Base-by-base conservation (phyloP, 1,139 yeast species). In the Trichomonascaceae sp. region DNA sequence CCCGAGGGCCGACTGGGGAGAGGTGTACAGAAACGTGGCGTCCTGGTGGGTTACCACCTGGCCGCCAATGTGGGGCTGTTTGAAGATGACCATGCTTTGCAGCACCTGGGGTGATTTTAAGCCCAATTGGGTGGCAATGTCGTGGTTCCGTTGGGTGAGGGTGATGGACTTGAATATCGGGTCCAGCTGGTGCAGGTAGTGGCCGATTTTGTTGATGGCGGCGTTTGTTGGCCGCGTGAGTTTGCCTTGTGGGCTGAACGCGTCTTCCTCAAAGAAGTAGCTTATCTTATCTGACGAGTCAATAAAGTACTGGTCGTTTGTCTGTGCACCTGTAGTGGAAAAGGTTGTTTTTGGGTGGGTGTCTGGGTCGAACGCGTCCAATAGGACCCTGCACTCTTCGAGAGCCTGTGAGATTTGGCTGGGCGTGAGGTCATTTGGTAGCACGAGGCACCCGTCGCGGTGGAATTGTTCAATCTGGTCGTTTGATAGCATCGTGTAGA, bases 31-130 rank as follows among this genome's bases (percentile, higher is more conserved):
- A 46, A 80, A 80, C 3, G 76, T 74, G 1, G 75, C 85, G 51
- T 80, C 93, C 34, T 76, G 79, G 48, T 80, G 93, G 1, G 80
- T 65, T 2, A 92, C 92, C 0, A 80, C 93, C 29, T 74, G 76
- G 2, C 77, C 78, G 20, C 93, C 80, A 28, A 69, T 71, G 35
- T 65, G 67, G 0, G 92, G 87, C 48, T 79, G 92, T 50, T 80
- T 80, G 57, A 80, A 76, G 30, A 80, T 77, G 26, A 78, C 60
- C 93, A 80, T 80, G 41, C 82, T 73, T 52, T 80, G 93, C 30
- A 80, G 62, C 2, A 81, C 79, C 20, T 79, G 59, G 0, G 93
- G 85, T 38, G 79, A 85, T 29, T 58, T 44, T 11, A 20, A 8
- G 0, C 67, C 63, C 34, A 80, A 57, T 27, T 68, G 63, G 6